These are phyloP conservation scores for Cladobotryum mycophilum DNA, from an alignment of 2,329 filamentous ascomycete genomes.

Conservation along the genomic window DNA sequence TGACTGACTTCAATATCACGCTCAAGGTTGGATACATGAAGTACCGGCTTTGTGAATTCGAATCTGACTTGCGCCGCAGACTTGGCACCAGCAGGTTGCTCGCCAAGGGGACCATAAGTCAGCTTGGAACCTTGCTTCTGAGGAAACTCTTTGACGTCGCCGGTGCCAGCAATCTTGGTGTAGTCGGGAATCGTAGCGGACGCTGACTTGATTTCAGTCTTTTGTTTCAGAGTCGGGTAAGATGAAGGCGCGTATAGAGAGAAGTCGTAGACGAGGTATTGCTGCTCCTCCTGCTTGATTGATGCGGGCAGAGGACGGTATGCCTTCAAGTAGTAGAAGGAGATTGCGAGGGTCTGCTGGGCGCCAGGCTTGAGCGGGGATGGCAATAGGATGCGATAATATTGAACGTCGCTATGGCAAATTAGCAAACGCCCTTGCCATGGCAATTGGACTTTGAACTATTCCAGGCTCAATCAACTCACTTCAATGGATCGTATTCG, in stretches of 20 bases:
- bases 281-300: conserved; percentile 78
- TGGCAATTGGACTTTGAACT: not conserved
- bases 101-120: conserved; percentile 83
- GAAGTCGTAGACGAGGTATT: conserved; percentile 82
- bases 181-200: conserved; percentile 76
- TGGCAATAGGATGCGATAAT: conserved; percentile 77
- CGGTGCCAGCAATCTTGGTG: conserved; percentile 60
- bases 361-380: conserved; percentile 66
- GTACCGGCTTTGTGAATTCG: conserved; percentile 90
- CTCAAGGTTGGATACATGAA: conserved; percentile 71
- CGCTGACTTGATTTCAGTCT: conserved; percentile 91
- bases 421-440: not conserved
- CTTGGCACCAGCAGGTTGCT: conserved; percentile 69
- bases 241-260: conserved; percentile 78
- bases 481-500: conserved; percentile 57
- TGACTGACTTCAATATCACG: conserved; percentile 93
- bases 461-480: conserved; percentile 14
- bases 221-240: conserved; percentile 85
- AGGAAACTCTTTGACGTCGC: conserved; percentile 59
- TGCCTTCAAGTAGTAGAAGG: conserved; percentile 74
- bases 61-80: conserved; percentile 77
- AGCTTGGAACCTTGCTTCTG: conserved; percentile 79
- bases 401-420: conserved; percentile 59
- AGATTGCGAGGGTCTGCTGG: conserved; percentile 82
- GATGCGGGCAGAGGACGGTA: conserved; percentile 72